Base-by-base conservation (phyloP, 805 yeast species). In the Sugiyamaella chiloensis region DNA sequence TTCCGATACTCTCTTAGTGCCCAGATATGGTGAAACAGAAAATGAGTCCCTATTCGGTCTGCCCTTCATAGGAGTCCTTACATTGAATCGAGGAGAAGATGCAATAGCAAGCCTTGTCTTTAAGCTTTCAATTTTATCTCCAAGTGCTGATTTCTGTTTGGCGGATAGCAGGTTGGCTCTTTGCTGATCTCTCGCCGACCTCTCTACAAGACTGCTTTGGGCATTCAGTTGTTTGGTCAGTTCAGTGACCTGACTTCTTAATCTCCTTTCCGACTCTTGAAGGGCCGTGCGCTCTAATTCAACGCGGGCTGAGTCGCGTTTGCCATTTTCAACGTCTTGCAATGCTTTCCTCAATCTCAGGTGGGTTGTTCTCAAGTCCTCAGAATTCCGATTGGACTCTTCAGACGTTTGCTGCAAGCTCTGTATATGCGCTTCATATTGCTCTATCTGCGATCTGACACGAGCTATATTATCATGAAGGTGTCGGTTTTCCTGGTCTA, bases 121-220 rank as follows among this genome's bases (percentile, higher is more conserved):
- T 2, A 53, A 32, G 7, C 36, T 24, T 12, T 53, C 57, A 8
- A 49, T 8, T 29, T 52, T 53, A 5, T 52, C 20, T 29, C 52
- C 56, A 19, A 48, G 30, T 6, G 40, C 50, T 2, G 47, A 26
- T 40, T 52, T 52, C 26, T 52, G 51, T 23, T 51, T 48, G 6
- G 34, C 26, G 19, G 27, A 39, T 24, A 45, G 47, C 5, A 35
- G 5, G 26, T 34, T 36, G 14, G 26, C 27, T 26, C 46, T 35
- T 11, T 50, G 52, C 8, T 36, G 29, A 21, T 53, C 57, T 9
- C 49, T 30, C 5, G 19, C 17, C n/a, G 39, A 43, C 30, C 53
- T 44, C 12, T 51, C 52, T 3, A 30, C 32, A 6, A 27, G 36
- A 5, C 39, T 21, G 9, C 32, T 35, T 41, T 49, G 49, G 11